Conservation (phyloP, 176 grass and related monocot species). For the Cymbopogon citratus region DNA sequence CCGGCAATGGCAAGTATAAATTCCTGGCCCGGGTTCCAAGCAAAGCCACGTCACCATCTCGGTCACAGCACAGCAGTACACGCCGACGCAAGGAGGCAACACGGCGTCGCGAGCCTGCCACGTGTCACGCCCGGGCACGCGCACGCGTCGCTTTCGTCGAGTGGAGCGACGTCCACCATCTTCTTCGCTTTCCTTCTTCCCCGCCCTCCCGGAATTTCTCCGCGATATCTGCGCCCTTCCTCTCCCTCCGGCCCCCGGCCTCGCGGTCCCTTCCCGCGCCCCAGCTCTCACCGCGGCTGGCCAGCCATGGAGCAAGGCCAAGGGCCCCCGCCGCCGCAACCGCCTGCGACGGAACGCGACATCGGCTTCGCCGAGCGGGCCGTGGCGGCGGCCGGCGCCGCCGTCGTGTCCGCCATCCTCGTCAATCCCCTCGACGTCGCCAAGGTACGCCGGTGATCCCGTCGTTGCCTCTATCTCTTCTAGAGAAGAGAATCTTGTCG, state of each 20-base stretch:
- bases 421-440: slow-evolving; percentile 97
- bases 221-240: slow-evolving; percentile 1
- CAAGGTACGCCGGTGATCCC: slow-evolving; percentile 39
- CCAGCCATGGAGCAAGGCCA: slow-evolving; percentile 9
- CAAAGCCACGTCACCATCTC: neutral
- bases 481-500: neutral
- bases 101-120: slow-evolving; percentile 5
- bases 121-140: neutral
- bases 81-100: neutral
- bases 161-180: slow-evolving; percentile 9
- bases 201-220: neutral
- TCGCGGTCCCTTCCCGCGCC: neutral
- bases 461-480: neutral
- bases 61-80: neutral
- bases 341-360: slow-evolving; percentile 29
- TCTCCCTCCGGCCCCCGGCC: neutral
- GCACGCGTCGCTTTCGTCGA: neutral
- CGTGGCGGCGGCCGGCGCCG: slow-evolving; percentile 62
- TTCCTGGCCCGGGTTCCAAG: neutral
- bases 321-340: neutral
- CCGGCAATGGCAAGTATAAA: neutral
- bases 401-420: slow-evolving; percentile 71
- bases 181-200: neutral
- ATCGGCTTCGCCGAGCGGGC: slow-evolving; percentile 68
- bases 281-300: neutral